Evolutionary conservation across 2,329 filamentous ascomycete species (phyloP).

Genomic region (Fusarium coffeatum): DNA sequence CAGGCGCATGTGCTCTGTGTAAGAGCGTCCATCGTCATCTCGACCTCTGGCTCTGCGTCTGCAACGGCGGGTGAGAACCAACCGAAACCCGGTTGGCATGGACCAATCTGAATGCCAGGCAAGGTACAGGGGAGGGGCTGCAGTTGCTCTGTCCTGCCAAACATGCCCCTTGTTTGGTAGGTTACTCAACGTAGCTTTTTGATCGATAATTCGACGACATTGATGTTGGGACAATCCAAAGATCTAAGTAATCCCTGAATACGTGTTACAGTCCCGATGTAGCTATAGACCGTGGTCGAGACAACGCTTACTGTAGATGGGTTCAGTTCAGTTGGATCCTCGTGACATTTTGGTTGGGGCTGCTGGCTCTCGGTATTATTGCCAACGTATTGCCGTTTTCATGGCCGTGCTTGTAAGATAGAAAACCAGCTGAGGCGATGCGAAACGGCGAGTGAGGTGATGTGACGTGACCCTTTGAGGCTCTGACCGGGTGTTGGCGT

Average conservation of each 20-base stretch:
- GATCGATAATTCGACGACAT: conserved; percentile 37
- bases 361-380: not conserved
- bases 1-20: conserved; percentile 40
- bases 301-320: not conserved
- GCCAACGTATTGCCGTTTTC: not conserved
- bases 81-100: conserved; percentile 29
- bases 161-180: conserved; percentile 31
- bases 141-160: conserved; percentile 23
- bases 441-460: conserved; percentile 38
- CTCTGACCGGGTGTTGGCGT: conserved; percentile 28
- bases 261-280: conserved; percentile 5
- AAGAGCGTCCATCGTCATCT: conserved; percentile 42
- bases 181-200: conserved; percentile 37
- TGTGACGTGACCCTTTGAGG: conserved; percentile 37
- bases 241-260: conserved; percentile 37
- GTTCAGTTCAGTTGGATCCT: not conserved
- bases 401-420: conserved; percentile 2
- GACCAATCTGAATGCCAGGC: conserved; percentile 38
- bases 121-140: conserved; percentile 9
- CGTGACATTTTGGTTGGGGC: not conserved
- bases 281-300: not conserved
- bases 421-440: conserved; percentile 17
- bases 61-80: conserved; percentile 30
- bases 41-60: conserved; percentile 23
- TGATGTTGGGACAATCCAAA: conserved; percentile 21